phyloP scores from a whole-genome alignment of 768 basidiomycete genomes.

The Solioccasus polychromus region DNA sequence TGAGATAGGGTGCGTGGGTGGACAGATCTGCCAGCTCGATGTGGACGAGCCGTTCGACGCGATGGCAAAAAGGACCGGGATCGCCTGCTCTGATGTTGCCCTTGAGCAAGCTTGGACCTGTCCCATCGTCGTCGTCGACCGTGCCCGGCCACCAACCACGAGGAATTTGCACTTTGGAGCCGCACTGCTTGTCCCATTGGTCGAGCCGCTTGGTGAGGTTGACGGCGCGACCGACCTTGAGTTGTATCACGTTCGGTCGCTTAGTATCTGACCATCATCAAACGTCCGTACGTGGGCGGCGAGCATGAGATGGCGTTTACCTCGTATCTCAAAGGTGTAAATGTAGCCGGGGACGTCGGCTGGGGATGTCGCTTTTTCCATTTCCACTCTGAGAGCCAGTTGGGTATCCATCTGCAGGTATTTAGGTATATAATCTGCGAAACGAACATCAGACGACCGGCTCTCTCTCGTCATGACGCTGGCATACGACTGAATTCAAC shows the following conservation, averaged over 20 bases:
- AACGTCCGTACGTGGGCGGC: too few species aligned
- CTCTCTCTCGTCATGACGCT: background rate
- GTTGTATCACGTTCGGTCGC: conserved; percentile 44
- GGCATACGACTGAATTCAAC: conserved; percentile 56
- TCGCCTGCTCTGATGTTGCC: conserved; percentile 61
- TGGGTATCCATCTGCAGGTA: conserved; percentile 64
- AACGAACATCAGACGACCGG: conserved; percentile 7
- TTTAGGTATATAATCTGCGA: conserved; percentile 63
- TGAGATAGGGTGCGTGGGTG: conserved; percentile 56
- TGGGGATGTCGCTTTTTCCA: conserved; percentile 49
- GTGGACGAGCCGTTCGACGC: conserved; percentile 76
- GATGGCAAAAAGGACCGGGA: conserved; percentile 65
- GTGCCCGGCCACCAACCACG: conserved; percentile 73
- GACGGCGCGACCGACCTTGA: conserved; percentile 78
- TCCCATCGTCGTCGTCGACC: conserved; percentile 38
- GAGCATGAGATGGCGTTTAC: conserved; percentile 34
- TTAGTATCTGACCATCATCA: conserved; percentile 29
- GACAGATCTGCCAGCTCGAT: conserved; percentile 74
- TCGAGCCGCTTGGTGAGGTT: conserved; percentile 72
- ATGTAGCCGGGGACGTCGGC: conserved; percentile 75
- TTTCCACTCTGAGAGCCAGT: conserved; percentile 50
- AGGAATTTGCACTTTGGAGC: conserved; percentile 69
- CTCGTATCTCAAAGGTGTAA: conserved; percentile 77
- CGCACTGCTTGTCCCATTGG: conserved; percentile 81
- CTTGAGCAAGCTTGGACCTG: conserved; percentile 51